Conservation (phyloP, 116 monocot genomes). For the Cymodocea nodosa region DNA sequence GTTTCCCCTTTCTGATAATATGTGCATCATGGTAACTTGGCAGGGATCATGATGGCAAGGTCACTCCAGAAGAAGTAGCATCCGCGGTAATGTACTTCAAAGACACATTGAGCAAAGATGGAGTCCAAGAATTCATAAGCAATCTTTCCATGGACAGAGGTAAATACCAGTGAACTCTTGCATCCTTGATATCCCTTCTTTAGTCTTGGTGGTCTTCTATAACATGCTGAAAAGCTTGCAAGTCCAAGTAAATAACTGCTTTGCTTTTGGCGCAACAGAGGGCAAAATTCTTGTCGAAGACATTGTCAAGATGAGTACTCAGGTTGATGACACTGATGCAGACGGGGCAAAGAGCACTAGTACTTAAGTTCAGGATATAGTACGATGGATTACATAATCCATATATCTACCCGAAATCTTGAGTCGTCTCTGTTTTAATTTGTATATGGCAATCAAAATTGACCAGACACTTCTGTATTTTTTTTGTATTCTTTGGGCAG, state of each 20-base stretch:
- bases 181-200: not conserved
- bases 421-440: not conserved
- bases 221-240: not conserved
- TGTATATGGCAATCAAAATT: no score
- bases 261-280: conserved; percentile 25
- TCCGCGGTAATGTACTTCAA: conserved; percentile 80
- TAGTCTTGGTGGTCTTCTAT: not conserved
- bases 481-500: conserved; percentile 3
- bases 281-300: conserved; percentile 95
- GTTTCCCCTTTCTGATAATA: no score
- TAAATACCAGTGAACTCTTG: conserved; percentile 1
- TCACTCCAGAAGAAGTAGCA: conserved; percentile 96
- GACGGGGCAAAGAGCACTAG: conserved; percentile 16
- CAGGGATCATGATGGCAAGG: conserved; percentile 32
- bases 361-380: not conserved
- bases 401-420: not conserved
- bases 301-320: conserved; percentile 60
- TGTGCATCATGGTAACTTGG: not conserved
- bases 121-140: conserved; percentile 80
- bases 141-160: conserved; percentile 90
- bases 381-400: not conserved
- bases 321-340: conserved; percentile 30
- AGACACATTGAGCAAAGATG: conserved; percentile 68
- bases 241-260: not conserved
- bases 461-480: not conserved